These are phyloP conservation scores for Colletotrichum navitas DNA, from an alignment of 2,329 filamentous ascomycete genomes.

Conservation along the genomic window DNA sequence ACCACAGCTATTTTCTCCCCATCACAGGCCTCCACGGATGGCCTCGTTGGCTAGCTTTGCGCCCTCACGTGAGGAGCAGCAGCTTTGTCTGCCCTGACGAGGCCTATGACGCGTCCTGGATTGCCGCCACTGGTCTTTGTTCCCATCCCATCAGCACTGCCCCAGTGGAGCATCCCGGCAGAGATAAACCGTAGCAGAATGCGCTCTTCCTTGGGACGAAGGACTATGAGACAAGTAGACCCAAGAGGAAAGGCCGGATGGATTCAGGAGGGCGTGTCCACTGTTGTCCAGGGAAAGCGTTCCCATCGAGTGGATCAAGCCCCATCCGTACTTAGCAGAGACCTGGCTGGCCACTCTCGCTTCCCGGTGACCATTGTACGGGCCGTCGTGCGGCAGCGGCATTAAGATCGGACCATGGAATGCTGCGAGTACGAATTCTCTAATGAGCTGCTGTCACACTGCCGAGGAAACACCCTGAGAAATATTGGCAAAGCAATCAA, in stretches of 20 bases:
- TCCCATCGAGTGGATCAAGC: constrained; percentile 32
- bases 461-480: constrained; percentile 23
- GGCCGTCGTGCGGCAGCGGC: constrained; percentile 34
- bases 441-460: constrained; percentile 32
- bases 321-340: constrained; percentile 3
- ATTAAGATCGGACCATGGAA: constrained; percentile 33
- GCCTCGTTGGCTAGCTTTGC: neutral
- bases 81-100: constrained; percentile 33
- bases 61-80: constrained; percentile 3
- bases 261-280: neutral
- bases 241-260: neutral
- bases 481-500: constrained; percentile 20
- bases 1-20: too few species aligned
- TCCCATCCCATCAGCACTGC: constrained; percentile 25
- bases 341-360: neutral
- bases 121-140: constrained; percentile 27
- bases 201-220: constrained; percentile 8
- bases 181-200: neutral
- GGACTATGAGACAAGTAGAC: neutral
- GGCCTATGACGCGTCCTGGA: constrained; percentile 38
- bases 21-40: too few species aligned
- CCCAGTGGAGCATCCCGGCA: constrained; percentile 25
- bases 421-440: constrained; percentile 30
- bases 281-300: constrained; percentile 12
- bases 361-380: constrained; percentile 13